Percentiles rank a stretch among this genome's conserved stretches.
phyloP scores from a whole-genome alignment of 2,329 filamentous ascomycete species.

The Trichoderma atroviride region DNA sequence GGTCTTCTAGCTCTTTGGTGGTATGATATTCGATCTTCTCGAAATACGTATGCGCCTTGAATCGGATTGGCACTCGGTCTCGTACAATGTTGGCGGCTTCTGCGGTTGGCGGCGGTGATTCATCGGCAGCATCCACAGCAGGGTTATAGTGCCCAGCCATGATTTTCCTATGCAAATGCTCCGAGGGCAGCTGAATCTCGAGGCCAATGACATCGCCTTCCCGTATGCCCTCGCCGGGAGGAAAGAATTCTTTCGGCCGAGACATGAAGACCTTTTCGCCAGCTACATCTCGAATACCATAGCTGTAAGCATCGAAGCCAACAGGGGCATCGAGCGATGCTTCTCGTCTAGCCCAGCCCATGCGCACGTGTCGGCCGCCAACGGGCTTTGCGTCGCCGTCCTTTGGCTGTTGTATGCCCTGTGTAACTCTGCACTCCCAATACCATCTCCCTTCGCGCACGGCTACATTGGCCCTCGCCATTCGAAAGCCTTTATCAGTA shows the following conservation, averaged over 20 bases:
- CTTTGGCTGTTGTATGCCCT: slow-evolving; percentile 60
- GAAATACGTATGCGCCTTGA: slow-evolving; percentile 92
- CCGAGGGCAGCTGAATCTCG: slow-evolving; percentile 86
- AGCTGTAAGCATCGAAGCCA: slow-evolving; percentile 90
- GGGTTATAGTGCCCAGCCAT: slow-evolving; percentile 87
- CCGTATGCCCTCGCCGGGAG: slow-evolving; percentile 73
- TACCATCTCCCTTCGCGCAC: slow-evolving; percentile 89
- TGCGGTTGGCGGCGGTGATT: slow-evolving; percentile 56
- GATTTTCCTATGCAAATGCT: slow-evolving; percentile 84
- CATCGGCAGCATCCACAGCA: slow-evolving; percentile 69
- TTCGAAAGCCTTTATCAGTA: slow-evolving; percentile 90
- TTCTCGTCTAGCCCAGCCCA: slow-evolving; percentile 84
- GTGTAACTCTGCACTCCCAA: slow-evolving; percentile 89
- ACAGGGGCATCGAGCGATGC: slow-evolving; percentile 81
- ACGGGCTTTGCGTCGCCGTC: slow-evolving; percentile 49
- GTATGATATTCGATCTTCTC: slow-evolving; percentile 89
- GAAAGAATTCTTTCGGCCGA: slow-evolving; percentile 86
- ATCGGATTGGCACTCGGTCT: slow-evolving; percentile 91
- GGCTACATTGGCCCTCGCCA: slow-evolving; percentile 86
- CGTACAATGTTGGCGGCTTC: slow-evolving; percentile 81
- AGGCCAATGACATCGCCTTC: slow-evolving; percentile 95
- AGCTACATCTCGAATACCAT: slow-evolving; percentile 84
- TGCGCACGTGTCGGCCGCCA: slow-evolving; percentile 68
- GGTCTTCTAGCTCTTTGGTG: slow-evolving; percentile 84
- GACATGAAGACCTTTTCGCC: slow-evolving; percentile 95